Evolutionary conservation across 495 filamentous ascomycete species (phyloP).

Genomic region (Lophiostoma macrostomum): DNA sequence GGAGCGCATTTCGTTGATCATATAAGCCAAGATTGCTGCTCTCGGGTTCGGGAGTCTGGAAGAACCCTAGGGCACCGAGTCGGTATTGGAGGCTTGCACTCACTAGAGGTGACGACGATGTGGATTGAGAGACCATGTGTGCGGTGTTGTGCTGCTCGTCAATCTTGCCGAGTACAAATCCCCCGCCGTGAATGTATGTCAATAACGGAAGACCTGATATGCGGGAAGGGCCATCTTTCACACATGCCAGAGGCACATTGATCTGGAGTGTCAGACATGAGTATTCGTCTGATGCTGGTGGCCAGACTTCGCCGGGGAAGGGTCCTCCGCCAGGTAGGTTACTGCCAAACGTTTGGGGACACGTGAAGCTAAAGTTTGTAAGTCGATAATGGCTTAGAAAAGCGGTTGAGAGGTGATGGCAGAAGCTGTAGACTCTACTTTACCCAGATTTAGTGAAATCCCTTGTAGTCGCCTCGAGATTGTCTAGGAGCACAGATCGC

Average conservation of each 20-base stretch:
- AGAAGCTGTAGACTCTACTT: no score
- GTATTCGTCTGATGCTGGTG: conserved; percentile 3
- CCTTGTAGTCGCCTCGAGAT: not conserved
- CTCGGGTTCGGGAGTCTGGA: not conserved
- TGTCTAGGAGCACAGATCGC: conserved; percentile 8
- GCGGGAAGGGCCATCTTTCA: not conserved
- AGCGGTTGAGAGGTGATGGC: no score
- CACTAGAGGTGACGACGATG: conserved; percentile 12
- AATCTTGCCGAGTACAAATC: conserved; percentile 16
- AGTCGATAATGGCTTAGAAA: not conserved
- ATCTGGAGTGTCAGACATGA: conserved; percentile 20
- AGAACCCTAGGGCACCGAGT: conserved; percentile 17
- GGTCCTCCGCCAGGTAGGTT: conserved; percentile 3
- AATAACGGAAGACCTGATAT: conserved; percentile 8
- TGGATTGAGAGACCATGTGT: conserved; percentile 13
- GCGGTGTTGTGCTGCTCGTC: conserved; percentile 10
- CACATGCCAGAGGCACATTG: conserved; percentile 6
- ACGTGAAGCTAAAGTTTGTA: conserved; percentile 8
- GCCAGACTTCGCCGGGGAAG: not conserved
- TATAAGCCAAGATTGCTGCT: conserved; percentile 4
- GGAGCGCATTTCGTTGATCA: conserved; percentile 20
- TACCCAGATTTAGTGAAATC: conserved; percentile 24
- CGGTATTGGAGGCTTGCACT: conserved; percentile 23
- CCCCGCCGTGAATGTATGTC: conserved; percentile 26
- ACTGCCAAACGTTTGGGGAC: not conserved